Conservation (phyloP, 23 red algal genomes). For the Gracilaria vermiculophylla region DNA sequence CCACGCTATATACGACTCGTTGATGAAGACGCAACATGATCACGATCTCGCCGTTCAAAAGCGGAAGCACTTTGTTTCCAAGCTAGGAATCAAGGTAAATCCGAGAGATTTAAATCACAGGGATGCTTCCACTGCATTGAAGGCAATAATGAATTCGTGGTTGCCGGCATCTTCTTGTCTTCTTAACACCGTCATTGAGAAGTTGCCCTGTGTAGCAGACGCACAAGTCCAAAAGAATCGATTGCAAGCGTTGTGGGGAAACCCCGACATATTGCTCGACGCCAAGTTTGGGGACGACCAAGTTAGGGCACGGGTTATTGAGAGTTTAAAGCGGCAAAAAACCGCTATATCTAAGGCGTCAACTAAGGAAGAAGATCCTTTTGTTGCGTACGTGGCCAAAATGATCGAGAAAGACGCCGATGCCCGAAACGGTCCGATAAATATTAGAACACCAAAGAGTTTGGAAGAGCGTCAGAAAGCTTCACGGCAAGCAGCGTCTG, state of each 20-base stretch:
- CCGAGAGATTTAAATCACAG: constrained; percentile 86
- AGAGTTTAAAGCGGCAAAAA: constrained; percentile 33
- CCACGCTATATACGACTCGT: constrained; percentile 72
- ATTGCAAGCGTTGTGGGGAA: constrained; percentile 66
- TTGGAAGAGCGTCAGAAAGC: constrained; percentile 10
- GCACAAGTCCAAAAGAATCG: constrained; percentile 50
- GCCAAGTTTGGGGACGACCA: background rate
- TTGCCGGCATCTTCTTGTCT: constrained; percentile 77
- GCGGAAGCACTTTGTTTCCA: constrained; percentile 74
- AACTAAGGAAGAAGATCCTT: constrained; percentile 11
- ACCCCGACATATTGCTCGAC: background rate
- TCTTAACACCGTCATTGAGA: constrained; percentile 79
- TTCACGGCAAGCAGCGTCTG: background rate
- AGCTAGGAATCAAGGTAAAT: constrained; percentile 69
- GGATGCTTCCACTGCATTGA: constrained; percentile 72
- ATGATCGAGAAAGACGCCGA: constrained; percentile 66
- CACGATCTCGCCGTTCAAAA: constrained; percentile 52
- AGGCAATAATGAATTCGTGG: constrained; percentile 91
- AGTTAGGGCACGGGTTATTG: background rate
- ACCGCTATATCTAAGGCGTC: constrained; percentile 16
- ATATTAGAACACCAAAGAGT: constrained; percentile 60
- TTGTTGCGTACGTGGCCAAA: constrained; percentile 75
- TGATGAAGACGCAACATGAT: constrained; percentile 47
- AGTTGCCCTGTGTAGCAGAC: constrained; percentile 69
- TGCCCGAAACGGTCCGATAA: constrained; percentile 18